phyloP scores from a whole-genome alignment of 2,329 filamentous ascomycete genomes.

The Fusarium sp. region DNA sequence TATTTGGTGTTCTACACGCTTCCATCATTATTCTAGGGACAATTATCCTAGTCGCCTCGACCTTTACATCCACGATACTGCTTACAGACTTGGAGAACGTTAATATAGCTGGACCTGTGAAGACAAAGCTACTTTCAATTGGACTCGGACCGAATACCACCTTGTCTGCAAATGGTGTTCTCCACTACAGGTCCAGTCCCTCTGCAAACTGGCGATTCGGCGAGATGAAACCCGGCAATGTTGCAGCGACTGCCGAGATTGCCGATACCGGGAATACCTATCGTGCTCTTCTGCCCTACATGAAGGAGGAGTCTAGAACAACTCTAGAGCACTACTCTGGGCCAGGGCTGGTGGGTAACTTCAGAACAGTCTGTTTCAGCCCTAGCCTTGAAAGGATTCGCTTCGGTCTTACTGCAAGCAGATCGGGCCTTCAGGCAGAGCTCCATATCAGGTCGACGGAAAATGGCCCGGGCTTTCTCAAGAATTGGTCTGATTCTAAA shows the following conservation, averaged over 20 bases:
- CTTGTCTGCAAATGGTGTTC: neutral
- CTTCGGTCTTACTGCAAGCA: neutral
- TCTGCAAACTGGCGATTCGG: neutral
- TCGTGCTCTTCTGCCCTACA: neutral
- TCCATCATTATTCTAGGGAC: fast-evolving
- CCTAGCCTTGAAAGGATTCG: neutral
- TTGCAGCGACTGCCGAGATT: neutral
- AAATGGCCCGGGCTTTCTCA: neutral
- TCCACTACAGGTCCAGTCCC: neutral
- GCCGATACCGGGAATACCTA: neutral
- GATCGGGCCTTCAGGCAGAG: neutral
- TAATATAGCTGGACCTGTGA: neutral
- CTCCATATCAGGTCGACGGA: too few species aligned
- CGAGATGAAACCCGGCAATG: neutral
- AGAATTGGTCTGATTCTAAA: neutral
- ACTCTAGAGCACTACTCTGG: neutral
- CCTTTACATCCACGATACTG: neutral
- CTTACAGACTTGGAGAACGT: neutral
- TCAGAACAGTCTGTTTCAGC: neutral
- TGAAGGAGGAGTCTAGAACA: neutral
- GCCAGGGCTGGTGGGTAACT: neutral
- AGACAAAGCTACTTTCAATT: neutral
- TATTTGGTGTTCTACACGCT: fast-evolving
- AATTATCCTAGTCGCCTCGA: neutral
- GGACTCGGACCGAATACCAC: neutral